Base-by-base conservation (phyloP, 2,329 filamentous ascomycete species). In the Tolypocladium cylindrosporum region DNA sequence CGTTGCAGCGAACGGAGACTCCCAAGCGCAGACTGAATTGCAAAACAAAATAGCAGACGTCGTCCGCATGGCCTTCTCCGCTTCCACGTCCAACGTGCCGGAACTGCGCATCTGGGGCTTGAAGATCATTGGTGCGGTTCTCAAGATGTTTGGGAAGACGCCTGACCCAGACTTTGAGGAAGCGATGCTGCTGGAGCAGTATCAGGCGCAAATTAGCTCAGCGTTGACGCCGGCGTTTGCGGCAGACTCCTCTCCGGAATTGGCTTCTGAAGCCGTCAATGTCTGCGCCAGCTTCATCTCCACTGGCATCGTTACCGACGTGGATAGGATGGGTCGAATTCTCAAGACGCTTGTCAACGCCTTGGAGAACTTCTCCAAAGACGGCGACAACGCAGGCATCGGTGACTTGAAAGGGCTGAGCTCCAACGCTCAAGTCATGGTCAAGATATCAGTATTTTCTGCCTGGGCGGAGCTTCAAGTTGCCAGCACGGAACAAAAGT, bases 281-380 rank as follows among this genome's bases (percentile, higher is more conserved):
- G 94, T 99, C 8, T 99, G 94, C 67, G 94, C 93, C n/a, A 91
- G 90, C 1, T 99, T 99, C 73, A 95, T 99, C 67, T 89, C 93
- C 0, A 97, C 93, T 0, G 94, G 94, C 16, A 97, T 99, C 57
- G 94, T 99, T 10, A 97, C 91, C 0, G 94, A 97, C 71, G 86
- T 97, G 10, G 95, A 99, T 64, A 86, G 94, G n/a, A 99, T 99
- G 94, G 94, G 94, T 27, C 88, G 94, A 58, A 99, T 99, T 56
- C 81, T 99, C 58, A 97, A 97, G 75, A 88, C 96, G 1, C 80
- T 99, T 2, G 90, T 97, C 7, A 87, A 88, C 50, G 92, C 92
- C 0, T 80, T 99, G 1, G 93, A 97, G 67, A 96, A 93, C 72
- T 96, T 97, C 67, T 90, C 90, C 2, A 85, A 82, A 52, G 90